Conservation (phyloP, 2,329 filamentous ascomycete genomes). For the Pleomassaria siparia region DNA sequence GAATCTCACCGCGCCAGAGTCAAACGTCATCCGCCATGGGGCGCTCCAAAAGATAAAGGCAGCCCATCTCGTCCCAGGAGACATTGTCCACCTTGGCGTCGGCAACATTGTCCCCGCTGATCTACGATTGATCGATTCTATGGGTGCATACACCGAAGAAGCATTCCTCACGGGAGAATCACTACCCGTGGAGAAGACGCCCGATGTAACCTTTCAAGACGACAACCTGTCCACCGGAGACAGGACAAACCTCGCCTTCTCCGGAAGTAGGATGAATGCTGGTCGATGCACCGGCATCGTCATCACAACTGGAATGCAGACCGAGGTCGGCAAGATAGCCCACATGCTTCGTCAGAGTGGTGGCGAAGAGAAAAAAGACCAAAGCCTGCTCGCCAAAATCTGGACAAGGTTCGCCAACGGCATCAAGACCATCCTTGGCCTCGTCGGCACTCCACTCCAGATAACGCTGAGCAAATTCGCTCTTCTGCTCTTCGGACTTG, state of each 20-base stretch:
- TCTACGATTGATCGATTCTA: constrained; percentile 61
- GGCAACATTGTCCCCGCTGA: constrained; percentile 70
- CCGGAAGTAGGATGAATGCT: constrained; percentile 70
- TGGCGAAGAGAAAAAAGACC: constrained; percentile 50
- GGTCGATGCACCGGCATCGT: constrained; percentile 71
- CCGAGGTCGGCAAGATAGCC: constrained; percentile 77
- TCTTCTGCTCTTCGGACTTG: constrained; percentile 75
- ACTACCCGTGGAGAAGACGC: constrained; percentile 66
- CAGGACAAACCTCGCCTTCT: constrained; percentile 70
- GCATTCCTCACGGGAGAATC: constrained; percentile 75
- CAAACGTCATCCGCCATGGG: constrained; percentile 41
- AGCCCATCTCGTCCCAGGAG: constrained; percentile 42
- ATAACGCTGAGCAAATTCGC: constrained; percentile 84
- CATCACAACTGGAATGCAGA: constrained; percentile 70
- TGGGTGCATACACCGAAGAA: constrained; percentile 77
- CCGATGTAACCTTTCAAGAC: constrained; percentile 54
- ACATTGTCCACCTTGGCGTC: constrained; percentile 42
- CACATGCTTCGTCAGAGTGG: constrained; percentile 64
- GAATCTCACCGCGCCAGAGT: constrained; percentile 43
- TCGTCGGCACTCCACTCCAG: constrained; percentile 80
- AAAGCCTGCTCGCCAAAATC: constrained; percentile 43
- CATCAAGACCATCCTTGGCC: constrained; percentile 59
- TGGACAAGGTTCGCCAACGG: constrained; percentile 36
- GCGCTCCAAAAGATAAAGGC: constrained; percentile 40
- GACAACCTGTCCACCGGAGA: constrained; percentile 61